A percentile compares a stretch with the other conserved stretches of the same genome.
Evolutionary conservation across 768 basidiomycete genomes (phyloP).

Genomic region (Phylloporus arenicola): DNA sequence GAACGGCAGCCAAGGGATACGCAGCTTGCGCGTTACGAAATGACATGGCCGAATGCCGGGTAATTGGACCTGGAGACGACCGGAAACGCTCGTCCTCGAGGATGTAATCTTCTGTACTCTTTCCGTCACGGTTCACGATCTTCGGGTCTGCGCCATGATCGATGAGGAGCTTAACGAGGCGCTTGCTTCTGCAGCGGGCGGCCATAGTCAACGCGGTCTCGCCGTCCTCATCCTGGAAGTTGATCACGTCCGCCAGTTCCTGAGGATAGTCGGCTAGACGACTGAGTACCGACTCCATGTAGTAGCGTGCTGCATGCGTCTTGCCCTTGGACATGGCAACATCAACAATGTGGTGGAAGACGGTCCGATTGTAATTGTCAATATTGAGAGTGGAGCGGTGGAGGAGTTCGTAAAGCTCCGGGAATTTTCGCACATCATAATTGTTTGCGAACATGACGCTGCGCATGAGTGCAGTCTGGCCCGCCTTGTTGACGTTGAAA

Average conservation of each 20-base stretch:
- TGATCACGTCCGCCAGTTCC: slow-evolving; percentile 96
- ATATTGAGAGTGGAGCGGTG: slow-evolving; percentile 99
- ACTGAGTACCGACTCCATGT: slow-evolving; percentile 92
- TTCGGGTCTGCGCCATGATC: slow-evolving; percentile 97
- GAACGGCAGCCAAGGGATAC: slow-evolving; percentile 37
- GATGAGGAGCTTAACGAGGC: slow-evolving; percentile 90
- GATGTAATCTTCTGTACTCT: slow-evolving; percentile 97
- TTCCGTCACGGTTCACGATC: slow-evolving; percentile 88
- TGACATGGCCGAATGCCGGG: slow-evolving; percentile 61
- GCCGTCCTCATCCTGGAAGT: slow-evolving; percentile 98
- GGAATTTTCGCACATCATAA: slow-evolving; percentile 98
- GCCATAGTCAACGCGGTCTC: slow-evolving; percentile 97
- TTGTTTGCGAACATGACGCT: slow-evolving; percentile 99
- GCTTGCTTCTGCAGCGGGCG: slow-evolving; percentile 90
- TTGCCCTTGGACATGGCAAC: slow-evolving; percentile 97
- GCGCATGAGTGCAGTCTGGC: slow-evolving; percentile 97
- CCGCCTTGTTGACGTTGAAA: slow-evolving; percentile 93
- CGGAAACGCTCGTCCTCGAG: slow-evolving; percentile 97
- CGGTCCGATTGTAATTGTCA: slow-evolving; percentile 94
- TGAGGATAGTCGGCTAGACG: slow-evolving; percentile 90
- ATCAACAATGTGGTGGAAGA: slow-evolving; percentile 97
- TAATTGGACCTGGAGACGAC: slow-evolving; percentile 77
- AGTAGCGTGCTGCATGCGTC: slow-evolving; percentile 95
- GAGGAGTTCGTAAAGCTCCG: slow-evolving; percentile 92
- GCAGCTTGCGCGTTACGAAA: slow-evolving; percentile 64